Base-by-base conservation (phyloP, 1,284 basidiomycete species). In the Erythrobasidium hasegawianum region DNA sequence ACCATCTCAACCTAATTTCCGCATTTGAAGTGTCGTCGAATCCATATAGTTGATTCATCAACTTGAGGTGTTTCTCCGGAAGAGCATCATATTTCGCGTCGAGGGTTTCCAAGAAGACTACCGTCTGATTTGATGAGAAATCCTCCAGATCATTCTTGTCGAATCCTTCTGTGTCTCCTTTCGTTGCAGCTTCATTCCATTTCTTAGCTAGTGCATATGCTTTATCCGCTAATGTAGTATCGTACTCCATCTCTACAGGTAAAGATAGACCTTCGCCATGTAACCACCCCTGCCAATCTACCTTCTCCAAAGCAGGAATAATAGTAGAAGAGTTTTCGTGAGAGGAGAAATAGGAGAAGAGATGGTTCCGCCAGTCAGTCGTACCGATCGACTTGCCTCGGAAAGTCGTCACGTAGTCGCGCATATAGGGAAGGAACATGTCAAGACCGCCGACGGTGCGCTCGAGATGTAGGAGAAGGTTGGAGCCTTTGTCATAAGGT, bases 381-480 rank as follows among this genome's bases (percentile, higher is more conserved):
- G 92, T 96, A 14, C 87, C 88, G 76, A 97, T 90, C 69, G 89
- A 89, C 75, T 87, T 84, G 14, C 91, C 88, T 69, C 83, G 84
- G 77, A 87, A 91, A 0, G 84, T 86, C 59, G 83, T 81, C 69
- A 94, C 88, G 76, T 92, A 93, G 75, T 89, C 84, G 71, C 82
- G 83, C 39, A 88, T 83, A 72, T 93, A 94, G 55, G 77, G 78
- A 3, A 78, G 68, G 69, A 79, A 80, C 45, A 75, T 84, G 57
- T 96, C 87, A 56, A 96, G 80, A 0, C 95, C 95, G 24, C 94
- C 95, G 1, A 97, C 81, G 2, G 82, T 84, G 38, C 84, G 81
- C 78, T 97, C 81, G 27, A 85, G 80, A 73, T 84, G 78, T 41
- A 84, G 79, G 8, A 90, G 76, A 72, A 90, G 84, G 78, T 88